phyloP scores from a whole-genome alignment of 345 rosid species.

The Atalantia buxifolia region DNA sequence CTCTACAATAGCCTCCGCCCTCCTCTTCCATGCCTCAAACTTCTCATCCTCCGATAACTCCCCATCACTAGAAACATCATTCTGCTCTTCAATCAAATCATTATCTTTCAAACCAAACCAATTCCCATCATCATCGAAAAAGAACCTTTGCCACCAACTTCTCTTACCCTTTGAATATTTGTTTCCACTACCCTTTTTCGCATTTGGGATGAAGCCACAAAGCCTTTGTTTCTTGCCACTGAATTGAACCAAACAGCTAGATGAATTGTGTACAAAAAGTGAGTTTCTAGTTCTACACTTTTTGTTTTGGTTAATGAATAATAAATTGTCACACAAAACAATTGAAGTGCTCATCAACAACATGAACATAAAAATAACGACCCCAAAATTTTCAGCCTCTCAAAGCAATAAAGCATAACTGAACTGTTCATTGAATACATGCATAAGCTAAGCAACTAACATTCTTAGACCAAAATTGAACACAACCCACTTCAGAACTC shows the following conservation, averaged over 20 bases:
- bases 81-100: constrained; percentile 43
- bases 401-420: constrained; percentile 12
- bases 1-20: constrained; percentile 90
- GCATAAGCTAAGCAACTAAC: background rate
- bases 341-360: constrained; percentile 71
- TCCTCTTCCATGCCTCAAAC: constrained; percentile 89
- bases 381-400: constrained; percentile 42
- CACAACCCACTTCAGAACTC: background rate
- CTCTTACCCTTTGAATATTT: constrained; percentile 35
- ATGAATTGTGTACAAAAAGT: constrained; percentile 14
- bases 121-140: constrained; percentile 77
- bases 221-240: constrained; percentile 26
- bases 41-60: constrained; percentile 54
- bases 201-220: constrained; percentile 45
- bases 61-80: constrained; percentile 33
- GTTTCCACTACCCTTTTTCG: constrained; percentile 29
- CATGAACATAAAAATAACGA: constrained; percentile 28
- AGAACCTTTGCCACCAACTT: constrained; percentile 85
- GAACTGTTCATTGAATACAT: too few species aligned
- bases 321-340: constrained; percentile 42
- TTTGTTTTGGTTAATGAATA: constrained; percentile 31
- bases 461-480: background rate
- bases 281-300: background rate
- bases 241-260: constrained; percentile 20
- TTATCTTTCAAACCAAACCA: constrained; percentile 82